Percentiles rank a stretch among this genome's conserved stretches.
Conservation (phyloP, 768 basidiomycete genomes). For the Leucocoprinus leucothites region DNA sequence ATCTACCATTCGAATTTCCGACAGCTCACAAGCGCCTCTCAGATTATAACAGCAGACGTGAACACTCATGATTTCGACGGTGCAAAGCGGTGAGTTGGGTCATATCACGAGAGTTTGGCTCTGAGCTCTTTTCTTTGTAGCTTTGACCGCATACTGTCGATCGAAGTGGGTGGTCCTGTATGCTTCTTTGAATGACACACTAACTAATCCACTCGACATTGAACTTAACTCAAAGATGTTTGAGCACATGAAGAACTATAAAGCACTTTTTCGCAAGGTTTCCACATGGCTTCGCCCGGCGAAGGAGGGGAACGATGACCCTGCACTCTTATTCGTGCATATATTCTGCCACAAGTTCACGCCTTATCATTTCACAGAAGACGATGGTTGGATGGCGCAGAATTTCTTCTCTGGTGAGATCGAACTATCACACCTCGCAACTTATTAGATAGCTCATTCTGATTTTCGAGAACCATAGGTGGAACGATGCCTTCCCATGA, state of each 20-base stretch:
- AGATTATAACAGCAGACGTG: conserved; percentile 70
- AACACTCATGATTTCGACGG: conserved; percentile 57
- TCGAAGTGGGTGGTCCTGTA: conserved; percentile 42
- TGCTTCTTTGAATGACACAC: background rate
- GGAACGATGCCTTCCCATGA: conserved; percentile 73
- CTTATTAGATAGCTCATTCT: background rate
- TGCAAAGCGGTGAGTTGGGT: conserved; percentile 34
- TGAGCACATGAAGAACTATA: conserved; percentile 77
- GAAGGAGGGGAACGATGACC: conserved; percentile 22
- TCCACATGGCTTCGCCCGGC: conserved; percentile 59
- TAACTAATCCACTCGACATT: no score
- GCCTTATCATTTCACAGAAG: conserved; percentile 68
- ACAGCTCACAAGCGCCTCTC: background rate
- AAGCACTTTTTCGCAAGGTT: conserved; percentile 55
- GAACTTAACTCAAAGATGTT: conserved; percentile 46
- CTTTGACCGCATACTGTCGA: conserved; percentile 69
- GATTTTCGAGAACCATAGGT: conserved; percentile 29
- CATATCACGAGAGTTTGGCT: background rate
- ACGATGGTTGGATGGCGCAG: conserved; percentile 74
- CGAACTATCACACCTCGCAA: background rate
- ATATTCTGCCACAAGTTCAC: conserved; percentile 64
- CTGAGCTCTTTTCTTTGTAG: conserved; percentile 26
- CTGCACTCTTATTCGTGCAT: conserved; percentile 63
- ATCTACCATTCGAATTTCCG: background rate
- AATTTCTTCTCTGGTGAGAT: conserved; percentile 61